Percentiles rank a stretch among this genome's conserved stretches.
Conservation (phyloP, 75 land plant genomes). For the Pinus tabuliformis region DNA sequence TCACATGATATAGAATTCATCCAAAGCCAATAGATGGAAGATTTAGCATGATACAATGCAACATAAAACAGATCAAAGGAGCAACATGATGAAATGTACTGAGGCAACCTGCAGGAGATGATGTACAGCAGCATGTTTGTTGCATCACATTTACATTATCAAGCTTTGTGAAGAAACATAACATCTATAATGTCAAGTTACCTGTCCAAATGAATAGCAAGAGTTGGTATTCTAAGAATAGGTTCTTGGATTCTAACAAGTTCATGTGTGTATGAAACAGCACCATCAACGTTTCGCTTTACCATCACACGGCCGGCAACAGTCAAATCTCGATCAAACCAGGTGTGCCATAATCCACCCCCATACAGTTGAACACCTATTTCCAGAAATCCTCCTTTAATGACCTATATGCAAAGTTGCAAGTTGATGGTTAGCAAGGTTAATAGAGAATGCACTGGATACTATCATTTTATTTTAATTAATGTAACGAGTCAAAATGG, state of each 20-base stretch:
- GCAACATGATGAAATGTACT: neutral
- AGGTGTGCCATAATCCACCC: slow-evolving; percentile 98
- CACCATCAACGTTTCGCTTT: slow-evolving; percentile 49
- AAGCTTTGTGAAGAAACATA: neutral
- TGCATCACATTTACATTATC: neutral
- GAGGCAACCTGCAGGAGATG: neutral
- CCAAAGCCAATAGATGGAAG: neutral
- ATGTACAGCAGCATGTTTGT: neutral
- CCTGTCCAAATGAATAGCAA: slow-evolving; percentile 98
- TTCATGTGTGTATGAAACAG: slow-evolving; percentile 56
- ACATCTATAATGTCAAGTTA: slow-evolving; percentile 12
- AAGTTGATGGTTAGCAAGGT: slow-evolving; percentile 1
- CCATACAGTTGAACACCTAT: slow-evolving; percentile 97
- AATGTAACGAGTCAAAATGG: neutral
- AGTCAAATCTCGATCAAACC: slow-evolving; percentile 98
- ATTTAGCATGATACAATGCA: neutral
- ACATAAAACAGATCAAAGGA: neutral
- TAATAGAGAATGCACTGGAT: neutral
- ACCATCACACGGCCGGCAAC: slow-evolving; percentile 86
- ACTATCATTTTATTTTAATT: neutral
- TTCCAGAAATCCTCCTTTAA: slow-evolving; percentile 89
- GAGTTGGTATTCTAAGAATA: slow-evolving; percentile 83
- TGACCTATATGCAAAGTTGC: slow-evolving; percentile 38
- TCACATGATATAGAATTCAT: neutral
- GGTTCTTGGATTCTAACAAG: slow-evolving; percentile 87